phyloP scores from a whole-genome alignment of 768 basidiomycete species.

The Gyrodon lividus region DNA sequence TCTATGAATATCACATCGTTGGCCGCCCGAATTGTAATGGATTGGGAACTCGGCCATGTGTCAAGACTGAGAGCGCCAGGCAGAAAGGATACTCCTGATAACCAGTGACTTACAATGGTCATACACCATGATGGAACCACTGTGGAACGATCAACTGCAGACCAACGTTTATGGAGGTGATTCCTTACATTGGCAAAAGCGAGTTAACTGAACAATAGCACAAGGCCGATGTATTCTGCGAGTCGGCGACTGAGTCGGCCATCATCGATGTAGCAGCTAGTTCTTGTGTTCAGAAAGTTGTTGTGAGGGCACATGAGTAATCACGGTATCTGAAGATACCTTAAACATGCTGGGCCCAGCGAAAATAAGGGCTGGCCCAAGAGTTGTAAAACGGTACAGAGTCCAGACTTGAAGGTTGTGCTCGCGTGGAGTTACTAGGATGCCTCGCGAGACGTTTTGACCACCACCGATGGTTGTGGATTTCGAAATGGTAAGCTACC shows the following conservation, averaged over 20 bases:
- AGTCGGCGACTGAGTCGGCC: neutral
- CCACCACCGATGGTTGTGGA: too few species aligned
- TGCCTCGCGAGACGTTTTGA: too few species aligned
- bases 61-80: neutral
- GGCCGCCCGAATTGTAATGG: neutral
- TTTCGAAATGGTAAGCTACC: too few species aligned
- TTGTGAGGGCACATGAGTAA: too few species aligned
- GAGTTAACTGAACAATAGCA: neutral
- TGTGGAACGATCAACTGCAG: neutral
- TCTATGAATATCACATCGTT: neutral
- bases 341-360: too few species aligned
- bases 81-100: neutral
- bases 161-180: neutral
- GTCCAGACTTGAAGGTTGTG: too few species aligned
- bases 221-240: neutral
- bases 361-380: too few species aligned
- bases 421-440: too few species aligned
- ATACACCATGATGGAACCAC: slow-evolving; percentile 5
- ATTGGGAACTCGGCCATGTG: neutral
- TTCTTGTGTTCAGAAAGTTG: too few species aligned
- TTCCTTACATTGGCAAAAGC: slow-evolving; percentile 4
- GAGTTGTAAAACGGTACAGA: too few species aligned
- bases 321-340: too few species aligned
- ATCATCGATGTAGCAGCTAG: neutral
- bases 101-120: slow-evolving; percentile 2